Evolutionary conservation across 495 filamentous ascomycete species (phyloP).

Genomic region (Astrocystis sublimbata): DNA sequence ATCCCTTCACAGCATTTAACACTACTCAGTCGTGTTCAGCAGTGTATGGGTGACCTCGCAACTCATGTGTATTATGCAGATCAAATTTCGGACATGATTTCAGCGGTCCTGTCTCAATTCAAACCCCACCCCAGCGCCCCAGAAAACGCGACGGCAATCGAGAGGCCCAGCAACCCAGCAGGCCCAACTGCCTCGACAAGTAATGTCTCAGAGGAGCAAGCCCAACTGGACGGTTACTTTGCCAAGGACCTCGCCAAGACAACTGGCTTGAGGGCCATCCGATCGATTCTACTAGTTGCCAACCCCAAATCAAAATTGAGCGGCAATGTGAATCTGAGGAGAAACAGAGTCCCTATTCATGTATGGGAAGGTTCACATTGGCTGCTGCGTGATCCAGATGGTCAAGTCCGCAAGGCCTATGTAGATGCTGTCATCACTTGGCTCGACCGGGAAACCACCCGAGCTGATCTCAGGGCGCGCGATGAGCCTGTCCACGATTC

Average conservation of each 20-base stretch:
- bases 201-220: slow-evolving; percentile 38
- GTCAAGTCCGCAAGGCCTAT: slow-evolving; percentile 77
- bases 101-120: slow-evolving; percentile 71
- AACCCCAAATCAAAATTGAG: slow-evolving; percentile 63
- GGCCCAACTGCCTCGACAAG: slow-evolving; percentile 30
- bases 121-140: slow-evolving; percentile 58
- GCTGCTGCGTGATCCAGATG: slow-evolving; percentile 76
- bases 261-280: slow-evolving; percentile 76
- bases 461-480: slow-evolving; percentile 61
- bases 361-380: slow-evolving; percentile 93
- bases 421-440: slow-evolving; percentile 78
- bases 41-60: slow-evolving; percentile 80
- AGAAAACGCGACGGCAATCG: slow-evolving; percentile 38
- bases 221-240: slow-evolving; percentile 63
- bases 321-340: slow-evolving; percentile 61
- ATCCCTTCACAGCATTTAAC: slow-evolving; percentile 43
- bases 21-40: slow-evolving; percentile 66
- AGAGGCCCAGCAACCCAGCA: slow-evolving; percentile 38
- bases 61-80: slow-evolving; percentile 94
- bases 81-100: slow-evolving; percentile 89
- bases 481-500: slow-evolving; percentile 53
- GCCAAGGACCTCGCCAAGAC: slow-evolving; percentile 71
- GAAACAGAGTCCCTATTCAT: slow-evolving; percentile 71
- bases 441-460: slow-evolving; percentile 76
- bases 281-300: slow-evolving; percentile 75